phyloP scores from a whole-genome alignment of 768 basidiomycete species.

The Rhodosporidiobolus sp. region DNA sequence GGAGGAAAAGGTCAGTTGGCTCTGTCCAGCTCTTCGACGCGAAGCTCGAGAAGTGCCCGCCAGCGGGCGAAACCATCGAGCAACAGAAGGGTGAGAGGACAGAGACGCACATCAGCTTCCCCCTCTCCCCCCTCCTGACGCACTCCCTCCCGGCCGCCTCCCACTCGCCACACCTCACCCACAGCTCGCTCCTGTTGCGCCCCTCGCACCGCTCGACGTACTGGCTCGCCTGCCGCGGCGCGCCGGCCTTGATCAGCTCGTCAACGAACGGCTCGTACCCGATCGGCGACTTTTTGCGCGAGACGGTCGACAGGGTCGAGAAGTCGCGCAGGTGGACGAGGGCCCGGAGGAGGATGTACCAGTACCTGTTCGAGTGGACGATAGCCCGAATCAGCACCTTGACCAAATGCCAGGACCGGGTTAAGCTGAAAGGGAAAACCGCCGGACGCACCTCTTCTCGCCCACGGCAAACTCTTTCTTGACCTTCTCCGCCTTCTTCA shows the following conservation, averaged over 20 bases:
- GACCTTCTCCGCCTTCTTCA: slow-evolving; percentile 84
- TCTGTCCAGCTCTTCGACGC: neutral
- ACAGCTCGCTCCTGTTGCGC: slow-evolving; percentile 76
- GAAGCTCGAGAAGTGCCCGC: neutral
- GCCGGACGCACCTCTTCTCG: slow-evolving; percentile 76
- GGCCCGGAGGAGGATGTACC: slow-evolving; percentile 85
- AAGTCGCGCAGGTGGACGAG: slow-evolving; percentile 77
- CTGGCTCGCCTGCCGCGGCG: slow-evolving; percentile 66
- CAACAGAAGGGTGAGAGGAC: slow-evolving; percentile 16
- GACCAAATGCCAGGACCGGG: too few relatives aligned
- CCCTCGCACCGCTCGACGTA: slow-evolving; percentile 84
- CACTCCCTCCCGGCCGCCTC: slow-evolving; percentile 52
- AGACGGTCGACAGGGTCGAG: slow-evolving; percentile 74
- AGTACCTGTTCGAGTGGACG: slow-evolving; percentile 61
- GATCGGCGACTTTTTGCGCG: slow-evolving; percentile 85
- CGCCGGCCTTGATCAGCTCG: slow-evolving; percentile 70
- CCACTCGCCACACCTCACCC: slow-evolving; percentile 71
- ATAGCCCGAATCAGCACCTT: too few relatives aligned
- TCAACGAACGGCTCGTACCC: slow-evolving; percentile 89
- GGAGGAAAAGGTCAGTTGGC: neutral
- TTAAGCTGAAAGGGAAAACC: neutral
- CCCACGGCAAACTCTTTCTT: slow-evolving; percentile 87
- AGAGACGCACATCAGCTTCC: slow-evolving; percentile 71
- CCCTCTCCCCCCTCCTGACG: slow-evolving; percentile 81
- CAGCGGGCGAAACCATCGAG: neutral